Percentiles rank a stretch among this genome's conserved stretches.
These are phyloP conservation scores for Malus fusca DNA, from an alignment of 306 rosid genomes.

Conservation along the genomic window DNA sequence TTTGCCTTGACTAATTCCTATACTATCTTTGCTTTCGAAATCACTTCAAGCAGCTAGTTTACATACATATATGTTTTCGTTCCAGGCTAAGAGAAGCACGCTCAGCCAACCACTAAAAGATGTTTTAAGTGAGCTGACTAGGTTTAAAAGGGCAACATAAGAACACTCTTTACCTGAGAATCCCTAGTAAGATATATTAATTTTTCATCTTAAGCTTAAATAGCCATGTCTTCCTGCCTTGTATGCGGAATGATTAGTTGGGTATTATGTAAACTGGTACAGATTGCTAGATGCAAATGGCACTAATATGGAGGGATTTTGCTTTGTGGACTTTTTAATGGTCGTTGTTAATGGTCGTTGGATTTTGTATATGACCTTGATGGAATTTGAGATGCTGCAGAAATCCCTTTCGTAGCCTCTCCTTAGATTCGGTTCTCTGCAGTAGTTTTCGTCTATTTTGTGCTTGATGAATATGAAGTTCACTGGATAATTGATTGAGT, in stretches of 20 bases:
- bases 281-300: conserved; percentile 16
- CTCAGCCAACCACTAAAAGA: conserved; percentile 38
- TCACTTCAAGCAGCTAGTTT: conserved; percentile 6
- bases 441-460: not conserved
- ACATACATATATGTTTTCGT: not conserved
- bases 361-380: not conserved
- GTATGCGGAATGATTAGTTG: not conserved
- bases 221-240: not conserved
- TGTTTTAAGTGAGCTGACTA: conserved; percentile 47
- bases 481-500: not conserved
- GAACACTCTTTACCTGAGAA: conserved; percentile 13
- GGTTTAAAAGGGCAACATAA: conserved; percentile 32
- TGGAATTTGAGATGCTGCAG: not conserved
- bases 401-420: not conserved
- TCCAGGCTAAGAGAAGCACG: conserved; percentile 46
- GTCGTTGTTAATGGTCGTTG: not conserved
- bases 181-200: conserved; percentile 22
- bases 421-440: not conserved
- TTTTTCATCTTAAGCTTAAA: not conserved
- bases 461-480: not conserved
- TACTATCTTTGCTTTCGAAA: not conserved
- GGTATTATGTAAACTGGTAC: conserved; percentile 15
- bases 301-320: conserved; percentile 2
- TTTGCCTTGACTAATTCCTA: not conserved
- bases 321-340: not conserved